A percentile compares a stretch with the other conserved stretches of the same genome.
phyloP scores from a whole-genome alignment of 352 stramenopile genomes.

The Phytophthora kernoviae region DNA sequence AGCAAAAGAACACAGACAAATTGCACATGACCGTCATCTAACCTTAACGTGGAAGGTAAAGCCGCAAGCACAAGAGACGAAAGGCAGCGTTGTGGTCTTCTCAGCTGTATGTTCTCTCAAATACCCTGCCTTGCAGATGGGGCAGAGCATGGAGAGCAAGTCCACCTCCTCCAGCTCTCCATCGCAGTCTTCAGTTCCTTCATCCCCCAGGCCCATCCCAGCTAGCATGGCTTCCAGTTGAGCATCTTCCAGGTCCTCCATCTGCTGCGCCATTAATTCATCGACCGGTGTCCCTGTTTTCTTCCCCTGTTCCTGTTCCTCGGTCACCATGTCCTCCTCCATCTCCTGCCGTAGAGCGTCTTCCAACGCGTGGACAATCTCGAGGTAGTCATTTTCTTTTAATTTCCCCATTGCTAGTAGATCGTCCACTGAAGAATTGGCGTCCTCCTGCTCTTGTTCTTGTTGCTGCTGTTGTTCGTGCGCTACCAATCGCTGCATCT shows the following conservation, averaged over 20 bases:
- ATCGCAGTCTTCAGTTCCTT: not conserved
- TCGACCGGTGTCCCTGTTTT: too few relatives aligned
- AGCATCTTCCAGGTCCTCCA: slow-evolving; percentile 72
- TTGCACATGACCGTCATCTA: not conserved
- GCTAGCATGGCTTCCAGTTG: slow-evolving; percentile 75
- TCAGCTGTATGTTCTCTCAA: slow-evolving; percentile 30
- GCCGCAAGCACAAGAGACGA: slow-evolving; percentile 53
- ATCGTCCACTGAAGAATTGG: slow-evolving; percentile 61
- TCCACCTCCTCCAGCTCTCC: slow-evolving; percentile 1
- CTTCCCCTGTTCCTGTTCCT: slow-evolving; percentile 25
- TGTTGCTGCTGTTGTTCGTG: slow-evolving; percentile 38
- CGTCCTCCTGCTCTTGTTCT: slow-evolving; percentile 8
- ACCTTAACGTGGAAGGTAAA: slow-evolving; percentile 57
- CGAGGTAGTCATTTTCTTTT: slow-evolving; percentile 72
- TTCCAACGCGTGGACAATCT: slow-evolving; percentile 77
- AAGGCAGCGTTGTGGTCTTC: slow-evolving; percentile 8
- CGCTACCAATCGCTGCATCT: slow-evolving; percentile 65
- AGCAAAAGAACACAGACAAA: not conserved
- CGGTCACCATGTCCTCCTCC: slow-evolving; percentile 31
- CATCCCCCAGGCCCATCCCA: slow-evolving; percentile 55
- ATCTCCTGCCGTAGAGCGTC: slow-evolving; percentile 63
- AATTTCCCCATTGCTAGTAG: slow-evolving; percentile 61
- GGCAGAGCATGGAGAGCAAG: slow-evolving; percentile 31
- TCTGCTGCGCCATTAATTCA: slow-evolving; percentile 39
- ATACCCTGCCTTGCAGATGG: slow-evolving; percentile 52